Conservation (phyloP, 2,329 filamentous ascomycete species). For the Microascus cirrosus region DNA sequence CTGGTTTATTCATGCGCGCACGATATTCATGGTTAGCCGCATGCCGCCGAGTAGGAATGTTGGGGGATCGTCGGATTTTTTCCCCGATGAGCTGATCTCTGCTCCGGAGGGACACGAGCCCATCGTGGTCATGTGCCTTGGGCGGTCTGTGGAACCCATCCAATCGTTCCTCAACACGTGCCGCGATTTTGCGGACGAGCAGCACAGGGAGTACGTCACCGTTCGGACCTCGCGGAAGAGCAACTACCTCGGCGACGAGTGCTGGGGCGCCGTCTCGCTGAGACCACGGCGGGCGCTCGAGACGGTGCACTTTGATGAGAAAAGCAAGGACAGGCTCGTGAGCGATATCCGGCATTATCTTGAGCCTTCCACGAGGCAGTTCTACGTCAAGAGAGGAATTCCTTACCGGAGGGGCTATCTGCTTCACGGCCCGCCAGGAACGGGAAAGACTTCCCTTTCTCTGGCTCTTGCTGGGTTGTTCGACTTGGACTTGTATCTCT, state of each 20-base stretch:
- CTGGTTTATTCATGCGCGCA: slow-evolving; percentile 20
- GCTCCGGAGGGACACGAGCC: slow-evolving; percentile 23
- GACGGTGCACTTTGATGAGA: slow-evolving; percentile 62
- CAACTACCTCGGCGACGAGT: slow-evolving; percentile 11
- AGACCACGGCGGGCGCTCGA: slow-evolving; percentile 60
- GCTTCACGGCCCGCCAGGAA: slow-evolving; percentile 65
- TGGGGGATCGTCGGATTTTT: slow-evolving; percentile 8
- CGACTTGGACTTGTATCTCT: slow-evolving; percentile 54
- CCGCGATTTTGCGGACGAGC: slow-evolving; percentile 18
- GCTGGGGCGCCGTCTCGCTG: slow-evolving; percentile 23
- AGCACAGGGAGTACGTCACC: slow-evolving; percentile 22
- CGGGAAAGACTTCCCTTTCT: slow-evolving; percentile 59
- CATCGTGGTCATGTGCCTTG: slow-evolving; percentile 24
- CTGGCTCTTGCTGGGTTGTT: slow-evolving; percentile 57
- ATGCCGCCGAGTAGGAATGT: slow-evolving; percentile 10
- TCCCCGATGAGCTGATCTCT: slow-evolving; percentile 17
- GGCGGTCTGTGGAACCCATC: slow-evolving; percentile 19
- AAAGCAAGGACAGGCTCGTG: slow-evolving; percentile 55
- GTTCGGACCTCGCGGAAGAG: slow-evolving; percentile 18
- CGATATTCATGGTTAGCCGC: slow-evolving; percentile 23
- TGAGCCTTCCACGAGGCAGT: slow-evolving; percentile 55
- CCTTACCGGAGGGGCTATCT: slow-evolving; percentile 68
- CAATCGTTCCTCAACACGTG: slow-evolving; percentile 18
- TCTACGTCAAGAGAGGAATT: slow-evolving; percentile 68
- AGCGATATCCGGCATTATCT: slow-evolving; percentile 70